A percentile compares a stretch with the other conserved stretches of the same genome.
phyloP scores from a whole-genome alignment of 352 stramenopile genomes.

The Thraustochytrium sp. region DNA sequence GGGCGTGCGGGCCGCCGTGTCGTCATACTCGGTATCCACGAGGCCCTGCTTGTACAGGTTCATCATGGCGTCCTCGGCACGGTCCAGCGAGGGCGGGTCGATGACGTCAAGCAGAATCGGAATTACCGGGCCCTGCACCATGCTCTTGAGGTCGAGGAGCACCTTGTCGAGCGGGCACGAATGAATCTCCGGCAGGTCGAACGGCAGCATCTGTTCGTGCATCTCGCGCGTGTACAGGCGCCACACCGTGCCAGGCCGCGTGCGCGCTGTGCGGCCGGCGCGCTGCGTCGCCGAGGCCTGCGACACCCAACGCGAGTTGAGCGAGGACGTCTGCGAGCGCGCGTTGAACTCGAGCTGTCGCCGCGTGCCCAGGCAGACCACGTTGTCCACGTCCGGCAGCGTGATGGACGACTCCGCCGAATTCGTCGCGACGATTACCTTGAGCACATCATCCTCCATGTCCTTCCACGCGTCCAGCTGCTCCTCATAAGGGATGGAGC shows the following conservation, averaged over 20 bases:
- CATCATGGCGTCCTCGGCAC: constrained; percentile 21
- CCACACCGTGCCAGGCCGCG: constrained; percentile 69
- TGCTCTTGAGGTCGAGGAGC: constrained; percentile 40
- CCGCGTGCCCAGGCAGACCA: constrained; percentile 71
- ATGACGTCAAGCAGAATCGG: constrained; percentile 40
- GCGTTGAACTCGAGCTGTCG: constrained; percentile 72
- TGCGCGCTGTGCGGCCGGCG: constrained; percentile 57
- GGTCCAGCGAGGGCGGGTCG: constrained; percentile 31
- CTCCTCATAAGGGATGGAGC: constrained; percentile 81
- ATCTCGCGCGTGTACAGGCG: constrained; percentile 74
- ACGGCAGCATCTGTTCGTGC: constrained; percentile 58
- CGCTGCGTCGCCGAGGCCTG: constrained; percentile 72
- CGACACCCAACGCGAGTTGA: constrained; percentile 79
- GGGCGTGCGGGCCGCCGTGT: background rate
- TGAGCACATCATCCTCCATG: constrained; percentile 26
- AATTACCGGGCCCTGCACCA: constrained; percentile 22
- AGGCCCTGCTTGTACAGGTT: constrained; percentile 16
- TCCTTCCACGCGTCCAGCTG: constrained; percentile 85
- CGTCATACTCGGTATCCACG: constrained; percentile 4
- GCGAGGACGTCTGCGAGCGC: constrained; percentile 49
- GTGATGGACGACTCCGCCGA: constrained; percentile 92
- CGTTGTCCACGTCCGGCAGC: constrained; percentile 82
- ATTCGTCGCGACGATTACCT: constrained; percentile 93
- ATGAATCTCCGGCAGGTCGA: constrained; percentile 64
- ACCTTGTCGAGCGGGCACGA: constrained; percentile 44